Conservation (phyloP, 2,329 filamentous ascomycete species). For the Sclerotinia borealis region DNA sequence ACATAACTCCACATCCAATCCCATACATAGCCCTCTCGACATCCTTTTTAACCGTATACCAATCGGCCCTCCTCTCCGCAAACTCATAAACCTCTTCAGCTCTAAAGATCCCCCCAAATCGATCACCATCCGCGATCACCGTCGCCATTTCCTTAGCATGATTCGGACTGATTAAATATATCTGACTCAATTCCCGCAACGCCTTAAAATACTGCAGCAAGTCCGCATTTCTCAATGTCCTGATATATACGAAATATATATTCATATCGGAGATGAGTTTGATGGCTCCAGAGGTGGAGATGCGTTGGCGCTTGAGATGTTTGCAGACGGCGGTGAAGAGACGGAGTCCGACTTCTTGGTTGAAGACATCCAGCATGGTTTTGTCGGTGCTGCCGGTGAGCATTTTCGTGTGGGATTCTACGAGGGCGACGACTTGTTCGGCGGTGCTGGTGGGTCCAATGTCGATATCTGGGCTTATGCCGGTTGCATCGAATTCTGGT, state of each 20-base stretch:
- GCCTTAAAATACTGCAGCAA: constrained; percentile 87
- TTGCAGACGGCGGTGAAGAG: constrained; percentile 92
- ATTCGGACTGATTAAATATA: constrained; percentile 81
- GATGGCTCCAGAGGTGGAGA: constrained; percentile 83
- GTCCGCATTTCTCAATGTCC: constrained; percentile 74
- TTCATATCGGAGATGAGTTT: constrained; percentile 96
- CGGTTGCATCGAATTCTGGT: constrained; percentile 26
- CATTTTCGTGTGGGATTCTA: constrained; percentile 87
- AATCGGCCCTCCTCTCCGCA: constrained; percentile 87
- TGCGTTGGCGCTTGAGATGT: constrained; percentile 90
- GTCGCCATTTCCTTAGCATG: constrained; percentile 93
- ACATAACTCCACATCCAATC: constrained; percentile 64
- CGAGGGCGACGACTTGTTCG: constrained; percentile 72
- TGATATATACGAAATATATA: constrained; percentile 80
- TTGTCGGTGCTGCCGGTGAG: constrained; percentile 93
- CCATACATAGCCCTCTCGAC: constrained; percentile 98
- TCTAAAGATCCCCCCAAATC: constrained; percentile 87
- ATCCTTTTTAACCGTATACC: constrained; percentile 81
- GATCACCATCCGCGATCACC: constrained; percentile 85
- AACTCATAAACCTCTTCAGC: constrained; percentile 98
- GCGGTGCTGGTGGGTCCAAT: constrained; percentile 76
- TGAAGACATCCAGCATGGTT: constrained; percentile 97
- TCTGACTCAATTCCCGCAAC: constrained; percentile 85
- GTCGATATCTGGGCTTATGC: constrained; percentile 38
- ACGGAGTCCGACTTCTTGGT: constrained; percentile 90